These are phyloP conservation scores for Fusarium liriodendri DNA, from an alignment of 2,329 filamentous ascomycete species.

Conservation along the genomic window DNA sequence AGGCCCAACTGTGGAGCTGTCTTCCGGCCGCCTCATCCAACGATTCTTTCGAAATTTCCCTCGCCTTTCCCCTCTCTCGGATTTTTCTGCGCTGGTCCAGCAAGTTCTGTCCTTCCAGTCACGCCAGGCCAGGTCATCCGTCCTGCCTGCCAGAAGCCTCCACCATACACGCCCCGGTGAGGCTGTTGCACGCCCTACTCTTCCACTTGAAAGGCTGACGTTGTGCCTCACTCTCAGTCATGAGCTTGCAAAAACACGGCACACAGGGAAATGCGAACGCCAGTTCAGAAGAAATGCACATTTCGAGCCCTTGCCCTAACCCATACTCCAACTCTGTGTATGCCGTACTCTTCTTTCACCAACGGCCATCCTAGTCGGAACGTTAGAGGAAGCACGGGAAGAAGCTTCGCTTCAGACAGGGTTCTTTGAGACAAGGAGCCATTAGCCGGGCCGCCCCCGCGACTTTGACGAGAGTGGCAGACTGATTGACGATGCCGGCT, in stretches of 20 bases:
- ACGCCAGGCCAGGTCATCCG: conserved; percentile 26
- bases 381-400: conserved; percentile 21
- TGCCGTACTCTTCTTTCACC: not conserved
- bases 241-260: not conserved
- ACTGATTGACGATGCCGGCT: conserved; percentile 16
- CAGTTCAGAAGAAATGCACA: not conserved
- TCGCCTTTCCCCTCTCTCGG: conserved; percentile 20
- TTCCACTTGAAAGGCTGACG: not conserved
- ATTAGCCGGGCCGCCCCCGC: conserved; percentile 12
- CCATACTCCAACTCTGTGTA: not conserved
- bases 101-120: conserved; percentile 31
- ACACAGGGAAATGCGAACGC: not conserved
- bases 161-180: conserved; percentile 24
- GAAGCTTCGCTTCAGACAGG: conserved; percentile 27
- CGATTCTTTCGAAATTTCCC: conserved; percentile 33
- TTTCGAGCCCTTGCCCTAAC: not conserved
- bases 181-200: conserved; percentile 23
- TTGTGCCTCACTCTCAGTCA: conserved; percentile 5
- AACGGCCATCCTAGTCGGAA: conserved; percentile 14
- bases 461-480: conserved; percentile 12
- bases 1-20: conserved; percentile 52
- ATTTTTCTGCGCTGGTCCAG: conserved; percentile 17
- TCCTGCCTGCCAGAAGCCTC: conserved; percentile 8
- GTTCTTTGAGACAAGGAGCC: conserved; percentile 17
- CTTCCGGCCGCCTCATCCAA: conserved; percentile 36